Evolutionary conservation across 805 yeast species (phyloP).

Genomic region (Saccharomycopsis fodiens): DNA sequence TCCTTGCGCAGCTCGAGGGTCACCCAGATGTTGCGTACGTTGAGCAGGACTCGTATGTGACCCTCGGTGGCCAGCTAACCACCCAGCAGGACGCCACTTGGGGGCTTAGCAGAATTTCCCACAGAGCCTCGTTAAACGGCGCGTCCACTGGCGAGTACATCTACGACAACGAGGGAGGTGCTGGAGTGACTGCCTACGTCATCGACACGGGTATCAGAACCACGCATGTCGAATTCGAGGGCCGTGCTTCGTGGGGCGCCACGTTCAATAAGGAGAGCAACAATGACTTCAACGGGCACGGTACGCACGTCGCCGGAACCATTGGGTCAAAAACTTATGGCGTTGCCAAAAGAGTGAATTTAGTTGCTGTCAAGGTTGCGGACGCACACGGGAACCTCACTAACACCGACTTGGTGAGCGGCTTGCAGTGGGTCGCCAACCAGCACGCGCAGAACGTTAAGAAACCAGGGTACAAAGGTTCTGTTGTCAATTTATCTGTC

Average conservation of each 20-base stretch:
- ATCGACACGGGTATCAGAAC: conserved; percentile 84
- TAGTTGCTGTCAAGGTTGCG: conserved; percentile 80
- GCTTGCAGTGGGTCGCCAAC: conserved; percentile 76
- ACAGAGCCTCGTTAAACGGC: conserved; percentile 54
- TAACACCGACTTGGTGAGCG: conserved; percentile 77
- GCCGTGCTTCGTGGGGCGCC: conserved; percentile 82
- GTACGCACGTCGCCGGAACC: too few species aligned
- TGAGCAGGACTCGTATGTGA: conserved; percentile 51
- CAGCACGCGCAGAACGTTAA: conserved; percentile 49
- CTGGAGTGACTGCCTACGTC: conserved; percentile 79
- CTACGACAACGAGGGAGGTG: conserved; percentile 66
- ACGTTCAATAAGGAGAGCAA: conserved; percentile 69
- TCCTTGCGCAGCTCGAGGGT: conserved; percentile 63
- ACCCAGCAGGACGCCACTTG: conserved; percentile 72
- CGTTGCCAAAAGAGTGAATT: conserved; percentile 69
- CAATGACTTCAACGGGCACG: conserved; percentile 64
- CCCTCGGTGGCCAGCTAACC: conserved; percentile 37
- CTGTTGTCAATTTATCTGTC: conserved; percentile 88
- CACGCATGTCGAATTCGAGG: conserved; percentile 68
- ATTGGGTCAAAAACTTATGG: conserved; percentile 97
- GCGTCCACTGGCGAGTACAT: conserved; percentile 60
- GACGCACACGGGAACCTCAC: conserved; percentile 76
- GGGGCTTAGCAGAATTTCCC: conserved; percentile 89
- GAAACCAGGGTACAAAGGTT: conserved; percentile 68
- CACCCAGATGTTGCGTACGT: conserved; percentile 57